Evolutionary conservation across 2,329 filamentous ascomycete species (phyloP).

Genomic region (Harringtonia aguacate): DNA sequence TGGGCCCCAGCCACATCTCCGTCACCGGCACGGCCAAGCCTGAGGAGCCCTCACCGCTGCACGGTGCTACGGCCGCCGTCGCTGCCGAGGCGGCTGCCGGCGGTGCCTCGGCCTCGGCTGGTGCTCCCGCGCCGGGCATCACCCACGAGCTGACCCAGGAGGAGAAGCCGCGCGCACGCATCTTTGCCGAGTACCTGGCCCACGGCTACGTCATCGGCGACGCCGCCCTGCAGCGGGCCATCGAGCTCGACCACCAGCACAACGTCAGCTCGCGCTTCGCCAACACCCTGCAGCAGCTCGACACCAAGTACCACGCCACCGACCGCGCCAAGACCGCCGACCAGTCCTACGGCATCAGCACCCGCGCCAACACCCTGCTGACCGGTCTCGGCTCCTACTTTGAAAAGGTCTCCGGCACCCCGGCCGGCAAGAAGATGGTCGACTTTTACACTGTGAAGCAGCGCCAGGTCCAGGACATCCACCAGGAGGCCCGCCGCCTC

Average conservation of each 20-base stretch:
- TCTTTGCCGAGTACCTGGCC: conserved; percentile 91
- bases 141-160: conserved; percentile 75
- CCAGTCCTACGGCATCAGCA: conserved; percentile 69
- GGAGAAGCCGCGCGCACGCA: conserved; percentile 90
- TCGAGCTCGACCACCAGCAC: conserved; percentile 83
- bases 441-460: conserved; percentile 77
- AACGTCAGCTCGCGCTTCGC: conserved; percentile 76
- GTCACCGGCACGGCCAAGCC: conserved; percentile 57
- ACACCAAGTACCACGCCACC: conserved; percentile 76
- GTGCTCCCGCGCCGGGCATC: conserved; percentile 34
- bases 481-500: conserved; percentile 78
- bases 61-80: conserved; percentile 18
- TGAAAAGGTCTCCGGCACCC: conserved; percentile 80
- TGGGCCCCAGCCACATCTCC: conserved; percentile 75
- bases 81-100: not conserved
- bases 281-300: conserved; percentile 62
- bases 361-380: conserved; percentile 55
- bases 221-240: conserved; percentile 66
- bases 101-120: conserved; percentile 19
- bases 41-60: conserved; percentile 45
- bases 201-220: conserved; percentile 81
- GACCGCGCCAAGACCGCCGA: conserved; percentile 81
- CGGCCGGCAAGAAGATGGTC: conserved; percentile 78
- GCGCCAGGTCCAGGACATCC: conserved; percentile 89
- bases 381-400: conserved; percentile 77